phyloP scores from a whole-genome alignment of 768 basidiomycete genomes.

The Hypholoma fasciculare region DNA sequence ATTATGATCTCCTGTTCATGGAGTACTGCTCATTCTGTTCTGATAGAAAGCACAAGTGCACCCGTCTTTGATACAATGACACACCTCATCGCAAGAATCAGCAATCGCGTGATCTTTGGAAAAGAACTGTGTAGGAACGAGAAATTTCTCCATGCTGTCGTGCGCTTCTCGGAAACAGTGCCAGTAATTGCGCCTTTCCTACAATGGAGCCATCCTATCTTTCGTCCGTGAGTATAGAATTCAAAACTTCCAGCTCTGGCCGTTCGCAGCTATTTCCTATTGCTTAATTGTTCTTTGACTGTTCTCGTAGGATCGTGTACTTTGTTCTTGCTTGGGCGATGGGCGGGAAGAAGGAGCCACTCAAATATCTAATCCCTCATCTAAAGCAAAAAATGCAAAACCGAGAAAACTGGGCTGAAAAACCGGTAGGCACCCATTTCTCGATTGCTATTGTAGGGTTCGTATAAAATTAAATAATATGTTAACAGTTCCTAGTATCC shows the following conservation, averaged over 20 bases:
- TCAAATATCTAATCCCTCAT: slow-evolving; percentile 29
- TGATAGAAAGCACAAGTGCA: slow-evolving; percentile 21
- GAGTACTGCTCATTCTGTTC: background rate
- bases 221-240: slow-evolving; percentile 28
- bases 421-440: slow-evolving; percentile 21
- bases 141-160: slow-evolving; percentile 32
- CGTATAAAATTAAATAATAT: background rate
- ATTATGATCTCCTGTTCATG: background rate
- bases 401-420: slow-evolving; percentile 20
- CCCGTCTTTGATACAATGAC: slow-evolving; percentile 38
- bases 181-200: slow-evolving; percentile 35
- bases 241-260: background rate
- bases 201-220: slow-evolving; percentile 27
- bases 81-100: slow-evolving; percentile 35
- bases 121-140: slow-evolving; percentile 32
- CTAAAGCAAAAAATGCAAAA: slow-evolving; percentile 26
- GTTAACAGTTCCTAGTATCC: slow-evolving; percentile 22
- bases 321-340: slow-evolving; percentile 29
- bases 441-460: too few species aligned
- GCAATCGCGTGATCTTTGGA: slow-evolving; percentile 40
- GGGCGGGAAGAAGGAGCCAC: slow-evolving; percentile 31
- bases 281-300: background rate
- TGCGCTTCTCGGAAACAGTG: slow-evolving; percentile 33
- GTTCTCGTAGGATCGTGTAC: slow-evolving; percentile 27
- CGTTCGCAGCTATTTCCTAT: too few species aligned